Evolutionary conservation across 345 rosid genomes (phyloP).

Genomic region (Eucalyptus erythrocorys): DNA sequence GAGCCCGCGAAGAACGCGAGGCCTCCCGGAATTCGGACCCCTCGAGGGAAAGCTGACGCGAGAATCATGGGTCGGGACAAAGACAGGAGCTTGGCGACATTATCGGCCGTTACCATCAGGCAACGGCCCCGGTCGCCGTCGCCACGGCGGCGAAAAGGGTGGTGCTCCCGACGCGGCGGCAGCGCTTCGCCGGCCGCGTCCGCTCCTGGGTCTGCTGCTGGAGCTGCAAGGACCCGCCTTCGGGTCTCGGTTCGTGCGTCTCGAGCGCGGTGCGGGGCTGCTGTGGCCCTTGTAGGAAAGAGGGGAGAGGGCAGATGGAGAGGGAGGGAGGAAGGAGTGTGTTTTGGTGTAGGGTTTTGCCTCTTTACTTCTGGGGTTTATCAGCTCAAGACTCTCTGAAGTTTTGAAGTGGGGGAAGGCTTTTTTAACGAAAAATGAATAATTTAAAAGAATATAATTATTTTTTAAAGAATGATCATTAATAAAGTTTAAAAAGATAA

Average conservation of each 20-base stretch:
- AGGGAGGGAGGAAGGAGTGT: neutral
- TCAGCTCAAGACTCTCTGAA: neutral
- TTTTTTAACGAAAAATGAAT: too few relatives aligned
- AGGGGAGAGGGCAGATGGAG: neutral
- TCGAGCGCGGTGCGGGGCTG: neutral
- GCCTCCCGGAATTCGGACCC: neutral
- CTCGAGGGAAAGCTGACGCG: neutral
- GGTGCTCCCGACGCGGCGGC: neutral
- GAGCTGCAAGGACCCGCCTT: neutral
- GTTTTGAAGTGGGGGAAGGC: neutral
- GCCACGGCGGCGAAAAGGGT: neutral
- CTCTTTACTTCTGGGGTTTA: neutral
- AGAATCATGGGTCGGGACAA: neutral
- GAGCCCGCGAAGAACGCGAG: neutral
- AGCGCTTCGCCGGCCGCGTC: neutral
- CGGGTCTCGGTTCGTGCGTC: neutral
- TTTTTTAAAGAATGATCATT: too few relatives aligned
- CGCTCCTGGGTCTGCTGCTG: neutral
- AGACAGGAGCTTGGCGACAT: neutral
- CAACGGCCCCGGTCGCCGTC: neutral
- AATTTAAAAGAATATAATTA: too few relatives aligned
- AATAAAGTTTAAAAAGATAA: too few relatives aligned
- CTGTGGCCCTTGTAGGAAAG: neutral
- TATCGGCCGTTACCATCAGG: neutral
- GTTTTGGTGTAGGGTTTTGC: neutral